A percentile compares a stretch with the other conserved stretches of the same genome.
These are phyloP conservation scores for Funneliformis geosporum DNA, from an alignment of 192 early-diverging fungal species.

Conservation along the genomic window DNA sequence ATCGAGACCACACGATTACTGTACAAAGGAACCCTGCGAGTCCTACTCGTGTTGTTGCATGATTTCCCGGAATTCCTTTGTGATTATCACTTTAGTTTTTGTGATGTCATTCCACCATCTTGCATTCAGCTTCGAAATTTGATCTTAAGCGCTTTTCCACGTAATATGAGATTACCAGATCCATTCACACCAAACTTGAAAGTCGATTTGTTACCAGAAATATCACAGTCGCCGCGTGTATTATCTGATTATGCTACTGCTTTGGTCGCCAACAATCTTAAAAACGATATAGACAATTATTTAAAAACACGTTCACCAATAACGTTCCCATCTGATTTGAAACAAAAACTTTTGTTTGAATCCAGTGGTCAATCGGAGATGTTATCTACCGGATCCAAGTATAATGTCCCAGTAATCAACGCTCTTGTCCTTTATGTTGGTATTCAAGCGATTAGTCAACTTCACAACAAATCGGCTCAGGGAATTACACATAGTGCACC, in stretches of 20 bases:
- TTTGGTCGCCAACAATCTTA: slow-evolving; percentile 64
- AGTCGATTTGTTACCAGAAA: slow-evolving; percentile 88
- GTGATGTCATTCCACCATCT: slow-evolving; percentile 84
- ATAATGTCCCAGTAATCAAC: slow-evolving; percentile 82
- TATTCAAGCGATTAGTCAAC: slow-evolving; percentile 67
- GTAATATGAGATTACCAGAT: slow-evolving; percentile 93
- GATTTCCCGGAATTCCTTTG: slow-evolving; percentile 98
- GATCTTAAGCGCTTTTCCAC: slow-evolving; percentile 94
- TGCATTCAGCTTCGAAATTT: slow-evolving; percentile 97
- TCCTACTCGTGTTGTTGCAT: slow-evolving; percentile 89
- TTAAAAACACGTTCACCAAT: slow-evolving; percentile 59
- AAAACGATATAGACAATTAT: slow-evolving; percentile 73
- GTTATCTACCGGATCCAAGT: slow-evolving; percentile 53
- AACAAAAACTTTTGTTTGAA: slow-evolving; percentile 51
- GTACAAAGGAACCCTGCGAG: slow-evolving; percentile 87
- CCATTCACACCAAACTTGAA: slow-evolving; percentile 95
- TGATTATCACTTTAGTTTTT: slow-evolving; percentile 87
- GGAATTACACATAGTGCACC: slow-evolving; percentile 63
- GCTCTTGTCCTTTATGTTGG: slow-evolving; percentile 88
- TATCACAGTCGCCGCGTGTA: slow-evolving; percentile 80
- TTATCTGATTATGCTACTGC: slow-evolving; percentile 80
- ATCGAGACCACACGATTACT: slow-evolving; percentile 76
- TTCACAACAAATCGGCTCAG: slow-evolving; percentile 38
- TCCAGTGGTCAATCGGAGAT: slow-evolving; percentile 36
- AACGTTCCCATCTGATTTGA: slow-evolving; percentile 63